Percentiles rank a stretch among this genome's conserved stretches.
phyloP scores from a whole-genome alignment of 495 filamentous ascomycete genomes.

The Tetracladium marchalianum region DNA sequence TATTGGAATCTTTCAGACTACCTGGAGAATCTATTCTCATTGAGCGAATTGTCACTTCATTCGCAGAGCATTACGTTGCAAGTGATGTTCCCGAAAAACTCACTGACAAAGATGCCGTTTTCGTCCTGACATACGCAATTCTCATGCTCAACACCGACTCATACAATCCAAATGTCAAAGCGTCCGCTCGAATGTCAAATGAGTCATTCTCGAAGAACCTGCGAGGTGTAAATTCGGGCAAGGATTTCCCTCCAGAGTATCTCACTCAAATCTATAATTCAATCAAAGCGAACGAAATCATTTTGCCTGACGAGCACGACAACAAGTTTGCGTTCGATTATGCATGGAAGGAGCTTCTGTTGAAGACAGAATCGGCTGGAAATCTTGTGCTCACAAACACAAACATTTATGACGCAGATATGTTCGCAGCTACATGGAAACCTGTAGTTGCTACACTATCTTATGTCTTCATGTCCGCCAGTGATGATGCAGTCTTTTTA shows the following conservation, averaged over 20 bases:
- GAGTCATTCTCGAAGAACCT: constrained; percentile 79
- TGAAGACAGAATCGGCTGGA: constrained; percentile 71
- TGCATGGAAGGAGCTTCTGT: constrained; percentile 87
- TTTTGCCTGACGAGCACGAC: constrained; percentile 93
- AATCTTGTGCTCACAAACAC: constrained; percentile 75
- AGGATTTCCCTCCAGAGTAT: constrained; percentile 79
- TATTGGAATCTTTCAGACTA: constrained; percentile 87
- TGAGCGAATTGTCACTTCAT: constrained; percentile 80
- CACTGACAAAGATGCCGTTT: constrained; percentile 80
- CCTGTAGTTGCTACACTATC: constrained; percentile 89
- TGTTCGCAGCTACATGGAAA: constrained; percentile 95
- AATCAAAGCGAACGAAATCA: constrained; percentile 89
- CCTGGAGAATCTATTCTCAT: constrained; percentile 91
- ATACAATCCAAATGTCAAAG: constrained; percentile 87
- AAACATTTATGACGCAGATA: constrained; percentile 91
- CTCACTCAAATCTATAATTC: constrained; percentile 82
- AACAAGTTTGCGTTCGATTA: constrained; percentile 94
- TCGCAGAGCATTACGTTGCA: constrained; percentile 79
- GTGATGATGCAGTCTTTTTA: constrained; percentile 93
- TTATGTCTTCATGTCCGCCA: constrained; percentile 98
- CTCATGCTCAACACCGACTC: constrained; percentile 94
- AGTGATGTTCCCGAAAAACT: constrained; percentile 63
- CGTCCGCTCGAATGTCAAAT: constrained; percentile 68
- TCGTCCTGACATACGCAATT: constrained; percentile 86
- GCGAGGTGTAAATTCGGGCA: constrained; percentile 74